Evolutionary conservation across 495 filamentous ascomycete genomes (phyloP), one percentile per base, ranked within the genome.

Genomic region (Lepraria neglecta): DNA sequence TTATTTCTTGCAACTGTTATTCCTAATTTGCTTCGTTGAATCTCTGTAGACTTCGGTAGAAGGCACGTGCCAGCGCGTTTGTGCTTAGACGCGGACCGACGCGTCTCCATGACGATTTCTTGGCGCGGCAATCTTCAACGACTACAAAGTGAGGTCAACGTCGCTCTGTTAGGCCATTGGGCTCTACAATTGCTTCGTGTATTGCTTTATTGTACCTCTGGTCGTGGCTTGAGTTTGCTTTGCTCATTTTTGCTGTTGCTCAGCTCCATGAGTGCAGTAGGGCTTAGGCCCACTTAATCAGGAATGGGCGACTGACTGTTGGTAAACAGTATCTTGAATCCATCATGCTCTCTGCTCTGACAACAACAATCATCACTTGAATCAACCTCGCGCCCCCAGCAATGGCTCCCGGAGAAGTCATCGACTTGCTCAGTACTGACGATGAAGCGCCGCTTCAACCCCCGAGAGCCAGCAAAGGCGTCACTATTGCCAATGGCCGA

Each of bases 371-470:
- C 19, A 57, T 21, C 17, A 12, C 19, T 19, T 33, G 15, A 14
- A 30, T 2, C 19, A n/a, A n/a, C 10, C 21, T 1, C 35, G 28
- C n/a, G 19, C 15, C 0, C 12, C 10, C 9, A 6, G 48, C 7
- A 30, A 69, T 69, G 67, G 35, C 59, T 38, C 28, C 35, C 15
- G 31, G 31, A n/a, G 67, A 64, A 30, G 10, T 69, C 35, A 62
- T 69, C 59, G 65, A 67, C 40, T 50, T 69, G 6, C 47, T 67
- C n/a, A 69, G 67, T 38, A 59, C 67, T 12, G 67, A 69, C 43
- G 62, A 69, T 27, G 67, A 69, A 43, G 40, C 47, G 40, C 24
- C 31, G 15, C 28, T 53, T 24, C 53, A 45, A 45, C 33, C 51
- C 46, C 48, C 58, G 42, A 21, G 40, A 11, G 7, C 1, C 60